Evolutionary conservation across 2,329 filamentous ascomycete genomes (phyloP).

Genomic region (Cladosporium sp.): DNA sequence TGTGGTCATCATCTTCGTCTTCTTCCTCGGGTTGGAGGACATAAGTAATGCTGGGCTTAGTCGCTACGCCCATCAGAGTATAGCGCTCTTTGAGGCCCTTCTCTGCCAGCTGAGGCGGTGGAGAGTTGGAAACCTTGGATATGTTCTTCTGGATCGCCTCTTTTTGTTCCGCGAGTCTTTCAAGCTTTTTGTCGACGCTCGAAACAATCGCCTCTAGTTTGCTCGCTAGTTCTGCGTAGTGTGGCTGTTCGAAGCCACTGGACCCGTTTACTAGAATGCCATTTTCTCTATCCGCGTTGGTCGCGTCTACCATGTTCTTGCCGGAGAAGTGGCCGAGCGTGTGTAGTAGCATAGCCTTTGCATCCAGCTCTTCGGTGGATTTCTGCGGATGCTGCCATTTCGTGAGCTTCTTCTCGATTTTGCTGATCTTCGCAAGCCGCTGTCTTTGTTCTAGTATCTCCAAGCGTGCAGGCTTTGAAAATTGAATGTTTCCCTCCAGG

Average conservation of each 20-base stretch:
- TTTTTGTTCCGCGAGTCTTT: conserved; percentile 23
- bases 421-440: conserved; percentile 28
- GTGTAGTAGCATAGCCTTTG: conserved; percentile 32
- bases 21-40: conserved; percentile 38
- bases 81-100: conserved; percentile 42
- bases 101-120: conserved; percentile 17
- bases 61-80: conserved; percentile 53
- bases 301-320: conserved; percentile 16
- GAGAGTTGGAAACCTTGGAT: conserved; percentile 22
- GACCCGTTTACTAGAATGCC: conserved; percentile 18
- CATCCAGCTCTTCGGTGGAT: conserved; percentile 28
- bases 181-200: conserved; percentile 28
- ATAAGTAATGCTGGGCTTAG: conserved; percentile 52
- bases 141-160: conserved; percentile 26
- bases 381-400: conserved; percentile 28
- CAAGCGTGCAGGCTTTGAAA: conserved; percentile 43
- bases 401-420: conserved; percentile 32
- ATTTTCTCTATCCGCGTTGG: conserved; percentile 13
- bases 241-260: conserved; percentile 13
- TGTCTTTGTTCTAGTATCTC: conserved; percentile 30
- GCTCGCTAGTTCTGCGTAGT: conserved; percentile 23
- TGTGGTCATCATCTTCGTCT: conserved; percentile 16
- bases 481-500: conserved; percentile 44
- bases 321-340: conserved; percentile 28
- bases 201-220: conserved; percentile 31